Percentiles rank a stretch among this genome's conserved stretches.
Conservation (phyloP, 2,329 filamentous ascomycete species). For the Aspergillus eucalypticola region DNA sequence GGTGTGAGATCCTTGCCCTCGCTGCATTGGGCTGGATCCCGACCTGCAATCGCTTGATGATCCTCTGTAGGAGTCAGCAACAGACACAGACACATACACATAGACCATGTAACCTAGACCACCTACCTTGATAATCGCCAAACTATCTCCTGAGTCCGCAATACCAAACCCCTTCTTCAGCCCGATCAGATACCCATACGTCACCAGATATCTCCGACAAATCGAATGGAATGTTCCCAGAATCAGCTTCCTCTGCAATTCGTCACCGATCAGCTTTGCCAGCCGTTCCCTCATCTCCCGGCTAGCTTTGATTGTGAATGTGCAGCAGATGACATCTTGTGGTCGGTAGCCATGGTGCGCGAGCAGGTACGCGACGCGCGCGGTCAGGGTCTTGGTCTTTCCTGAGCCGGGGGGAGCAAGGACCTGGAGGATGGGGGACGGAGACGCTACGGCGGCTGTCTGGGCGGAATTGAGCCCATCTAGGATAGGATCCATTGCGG, state of each 20-base stretch:
- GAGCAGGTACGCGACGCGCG: slow-evolving; percentile 86
- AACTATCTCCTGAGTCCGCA: slow-evolving; percentile 78
- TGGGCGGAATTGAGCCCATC: slow-evolving; percentile 66
- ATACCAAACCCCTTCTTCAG: slow-evolving; percentile 84
- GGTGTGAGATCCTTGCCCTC: slow-evolving; percentile 70
- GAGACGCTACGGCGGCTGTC: slow-evolving; percentile 63
- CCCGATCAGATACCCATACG: slow-evolving; percentile 82
- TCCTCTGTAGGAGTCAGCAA: slow-evolving; percentile 52
- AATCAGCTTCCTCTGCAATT: slow-evolving; percentile 72
- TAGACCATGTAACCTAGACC: not conserved
- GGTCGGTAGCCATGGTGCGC: slow-evolving; percentile 70
- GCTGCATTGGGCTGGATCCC: slow-evolving; percentile 69
- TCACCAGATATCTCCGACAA: slow-evolving; percentile 76
- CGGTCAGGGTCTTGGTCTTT: slow-evolving; percentile 93
- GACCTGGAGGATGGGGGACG: slow-evolving; percentile 60
- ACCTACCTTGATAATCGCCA: slow-evolving; percentile 67
- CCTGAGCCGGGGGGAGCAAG: slow-evolving; percentile 69
- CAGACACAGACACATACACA: not conserved
- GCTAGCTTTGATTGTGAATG: slow-evolving; percentile 94
- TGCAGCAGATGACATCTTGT: slow-evolving; percentile 89
- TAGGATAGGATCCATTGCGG: slow-evolving; percentile 51
- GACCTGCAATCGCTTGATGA: slow-evolving; percentile 72
- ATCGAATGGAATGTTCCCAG: slow-evolving; percentile 96
- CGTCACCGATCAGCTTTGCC: slow-evolving; percentile 74
- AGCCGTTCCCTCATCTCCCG: slow-evolving; percentile 91